These are phyloP conservation scores for Fraxinus sp. DNA, from an alignment of 305 asterid genomes.

Conservation along the genomic window DNA sequence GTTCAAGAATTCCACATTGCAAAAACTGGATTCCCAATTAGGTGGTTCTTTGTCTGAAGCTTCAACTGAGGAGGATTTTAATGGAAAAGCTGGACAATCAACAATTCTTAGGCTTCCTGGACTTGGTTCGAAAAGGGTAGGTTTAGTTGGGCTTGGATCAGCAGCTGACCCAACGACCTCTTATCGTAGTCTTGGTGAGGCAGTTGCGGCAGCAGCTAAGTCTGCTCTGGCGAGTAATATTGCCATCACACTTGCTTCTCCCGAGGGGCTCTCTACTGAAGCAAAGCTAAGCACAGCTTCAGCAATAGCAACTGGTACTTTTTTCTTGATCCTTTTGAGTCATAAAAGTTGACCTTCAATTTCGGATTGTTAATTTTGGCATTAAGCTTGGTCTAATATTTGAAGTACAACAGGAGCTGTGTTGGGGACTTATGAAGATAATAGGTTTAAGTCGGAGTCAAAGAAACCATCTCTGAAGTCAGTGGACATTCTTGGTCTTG, in stretches of 20 bases:
- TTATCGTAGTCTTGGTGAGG: conserved; percentile 83
- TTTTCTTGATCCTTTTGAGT: conserved; percentile 3
- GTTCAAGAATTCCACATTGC: conserved; percentile 67
- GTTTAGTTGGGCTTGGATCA: conserved; percentile 79
- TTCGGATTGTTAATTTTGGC: background rate
- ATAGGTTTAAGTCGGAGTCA: conserved; percentile 79
- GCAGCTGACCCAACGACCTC: conserved; percentile 35
- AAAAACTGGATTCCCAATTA: conserved; percentile 65
- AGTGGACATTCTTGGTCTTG: conserved; percentile 87
- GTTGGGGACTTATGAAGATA: conserved; percentile 82
- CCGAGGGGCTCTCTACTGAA: conserved; percentile 58
- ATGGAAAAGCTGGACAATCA: conserved; percentile 84
- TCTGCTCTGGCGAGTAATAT: conserved; percentile 66
- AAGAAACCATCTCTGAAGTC: conserved; percentile 63
- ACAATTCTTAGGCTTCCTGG: conserved; percentile 76
- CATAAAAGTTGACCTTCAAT: background rate
- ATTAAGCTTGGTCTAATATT: conserved; percentile 18
- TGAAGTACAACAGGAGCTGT: conserved; percentile 52
- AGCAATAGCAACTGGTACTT: conserved; percentile 78
- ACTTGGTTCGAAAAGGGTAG: conserved; percentile 74
- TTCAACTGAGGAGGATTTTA: conserved; percentile 81
- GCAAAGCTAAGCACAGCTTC: conserved; percentile 69
- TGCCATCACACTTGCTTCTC: conserved; percentile 82
- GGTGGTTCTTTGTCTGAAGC: conserved; percentile 82
- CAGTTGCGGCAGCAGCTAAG: conserved; percentile 89